Evolutionary conservation across 805 yeast species (phyloP).

Genomic region (Nakazawaea pomicola): DNA sequence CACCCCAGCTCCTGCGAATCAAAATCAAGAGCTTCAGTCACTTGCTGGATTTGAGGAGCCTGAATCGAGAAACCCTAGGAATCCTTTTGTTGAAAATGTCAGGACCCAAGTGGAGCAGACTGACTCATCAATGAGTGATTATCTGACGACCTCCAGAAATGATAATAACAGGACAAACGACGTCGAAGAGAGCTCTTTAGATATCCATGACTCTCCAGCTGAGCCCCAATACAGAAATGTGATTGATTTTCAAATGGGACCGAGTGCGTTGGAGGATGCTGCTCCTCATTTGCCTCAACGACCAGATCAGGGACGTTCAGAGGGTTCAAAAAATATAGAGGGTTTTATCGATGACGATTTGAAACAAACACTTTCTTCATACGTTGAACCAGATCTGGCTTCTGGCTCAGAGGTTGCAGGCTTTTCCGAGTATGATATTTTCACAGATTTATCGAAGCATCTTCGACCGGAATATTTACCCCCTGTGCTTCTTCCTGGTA

Average conservation of each 20-base stretch:
- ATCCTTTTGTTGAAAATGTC: neutral
- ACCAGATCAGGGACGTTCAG: neutral
- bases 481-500: constrained; percentile 30
- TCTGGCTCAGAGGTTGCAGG: neutral
- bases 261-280: too few species aligned
- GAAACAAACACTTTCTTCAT: constrained; percentile 3
- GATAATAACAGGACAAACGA: constrained; percentile 16
- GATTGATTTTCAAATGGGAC: neutral
- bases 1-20: neutral
- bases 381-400: neutral
- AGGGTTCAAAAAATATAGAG: constrained; percentile 17
- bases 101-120: constrained; percentile 9
- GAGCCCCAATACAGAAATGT: neutral
- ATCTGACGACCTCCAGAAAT: constrained; percentile 12
- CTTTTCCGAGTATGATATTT: constrained; percentile 22
- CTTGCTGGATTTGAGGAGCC: constrained; percentile 11
- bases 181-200: constrained; percentile 21
- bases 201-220: neutral
- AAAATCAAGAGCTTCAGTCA: neutral
- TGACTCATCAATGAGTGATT: constrained; percentile 12
- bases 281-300: constrained; percentile 1
- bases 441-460: constrained; percentile 26
- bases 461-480: constrained; percentile 20
- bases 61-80: neutral
- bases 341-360: constrained; percentile 9